phyloP scores from a whole-genome alignment of 1,284 basidiomycete species.

The Inonotus obliquus region DNA sequence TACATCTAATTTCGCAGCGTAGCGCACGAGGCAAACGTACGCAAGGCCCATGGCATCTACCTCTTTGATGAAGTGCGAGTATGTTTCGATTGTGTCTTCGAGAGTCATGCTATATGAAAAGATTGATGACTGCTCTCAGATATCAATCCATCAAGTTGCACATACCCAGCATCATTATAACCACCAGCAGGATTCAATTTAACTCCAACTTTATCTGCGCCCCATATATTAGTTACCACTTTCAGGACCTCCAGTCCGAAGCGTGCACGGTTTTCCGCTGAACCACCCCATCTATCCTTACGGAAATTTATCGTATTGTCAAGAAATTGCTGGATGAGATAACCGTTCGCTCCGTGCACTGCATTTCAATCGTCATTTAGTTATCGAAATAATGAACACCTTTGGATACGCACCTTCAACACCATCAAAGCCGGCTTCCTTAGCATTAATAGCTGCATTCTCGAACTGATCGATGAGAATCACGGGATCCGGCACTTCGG shows the following conservation, averaged over 20 bases:
- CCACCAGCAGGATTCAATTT: slow-evolving; percentile 46
- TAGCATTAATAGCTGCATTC: slow-evolving; percentile 49
- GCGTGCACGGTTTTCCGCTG: slow-evolving; percentile 47
- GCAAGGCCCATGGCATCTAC: slow-evolving; percentile 35
- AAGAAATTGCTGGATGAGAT: slow-evolving; percentile 55
- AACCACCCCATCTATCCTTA: slow-evolving; percentile 59
- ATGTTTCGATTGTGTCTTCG: slow-evolving; percentile 39
- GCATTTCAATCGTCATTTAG: background rate
- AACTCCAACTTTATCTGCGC: slow-evolving; percentile 42
- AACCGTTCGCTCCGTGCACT: slow-evolving; percentile 47
- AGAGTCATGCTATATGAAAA: slow-evolving; percentile 34
- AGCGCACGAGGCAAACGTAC: slow-evolving; percentile 35
- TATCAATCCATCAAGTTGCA: background rate
- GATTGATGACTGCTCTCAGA: background rate
- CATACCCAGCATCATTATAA: slow-evolving; percentile 43
- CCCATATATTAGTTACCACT: slow-evolving; percentile 43
- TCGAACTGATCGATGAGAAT: slow-evolving; percentile 41
- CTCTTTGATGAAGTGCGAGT: slow-evolving; percentile 34
- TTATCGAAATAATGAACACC: background rate
- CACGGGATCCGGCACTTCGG: slow-evolving; percentile 38
- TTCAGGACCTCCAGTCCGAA: slow-evolving; percentile 52
- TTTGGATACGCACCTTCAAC: slow-evolving; percentile 41
- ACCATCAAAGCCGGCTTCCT: slow-evolving; percentile 62
- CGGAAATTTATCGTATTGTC: slow-evolving; percentile 50
- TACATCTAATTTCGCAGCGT: slow-evolving; percentile 25